A percentile compares a stretch with the other conserved stretches of the same genome.
Conservation (phyloP, 2,329 filamentous ascomycete genomes). For the Falciphora oryzae region DNA sequence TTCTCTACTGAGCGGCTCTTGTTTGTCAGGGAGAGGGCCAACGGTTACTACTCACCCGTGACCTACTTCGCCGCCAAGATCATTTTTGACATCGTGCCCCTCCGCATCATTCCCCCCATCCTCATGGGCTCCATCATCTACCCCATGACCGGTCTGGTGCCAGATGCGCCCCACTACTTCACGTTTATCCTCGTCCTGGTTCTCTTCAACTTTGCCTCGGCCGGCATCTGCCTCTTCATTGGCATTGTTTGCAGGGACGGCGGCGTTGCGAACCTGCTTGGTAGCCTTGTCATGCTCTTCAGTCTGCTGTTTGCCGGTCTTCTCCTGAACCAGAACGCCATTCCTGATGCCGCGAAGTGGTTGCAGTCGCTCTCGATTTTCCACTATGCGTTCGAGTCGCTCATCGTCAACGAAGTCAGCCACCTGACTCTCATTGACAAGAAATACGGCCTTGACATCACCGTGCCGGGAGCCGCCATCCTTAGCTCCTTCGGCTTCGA, state of each 20-base stretch:
- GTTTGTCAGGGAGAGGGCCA: slow-evolving; percentile 89
- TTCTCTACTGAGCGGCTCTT: slow-evolving; percentile 87
- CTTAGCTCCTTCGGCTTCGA: slow-evolving; percentile 93
- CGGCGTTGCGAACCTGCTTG: slow-evolving; percentile 87
- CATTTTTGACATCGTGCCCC: slow-evolving; percentile 93
- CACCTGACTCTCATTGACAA: slow-evolving; percentile 85
- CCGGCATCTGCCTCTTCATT: slow-evolving; percentile 90
- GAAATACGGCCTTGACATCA: slow-evolving; percentile 94
- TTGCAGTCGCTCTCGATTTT: slow-evolving; percentile 93
- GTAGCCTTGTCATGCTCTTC: slow-evolving; percentile 95
- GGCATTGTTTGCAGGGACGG: slow-evolving; percentile 91
- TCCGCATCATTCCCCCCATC: slow-evolving; percentile 90
- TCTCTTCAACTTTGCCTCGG: slow-evolving; percentile 91
- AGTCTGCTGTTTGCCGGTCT: slow-evolving; percentile 91
- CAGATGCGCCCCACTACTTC: slow-evolving; percentile 77
- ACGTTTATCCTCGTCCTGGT: slow-evolving; percentile 89
- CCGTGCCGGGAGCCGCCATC: slow-evolving; percentile 90
- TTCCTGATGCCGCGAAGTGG: slow-evolving; percentile 80
- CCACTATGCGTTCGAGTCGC: slow-evolving; percentile 92
- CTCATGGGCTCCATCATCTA: slow-evolving; percentile 96
- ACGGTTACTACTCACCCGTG: slow-evolving; percentile 90
- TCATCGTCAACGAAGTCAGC: slow-evolving; percentile 95
- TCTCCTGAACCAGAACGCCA: slow-evolving; percentile 89
- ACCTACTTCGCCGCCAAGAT: slow-evolving; percentile 96
- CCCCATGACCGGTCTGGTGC: slow-evolving; percentile 90